Evolutionary conservation across 2,329 filamentous ascomycete species (phyloP).

Genomic region (Teratosphaeria destructans): DNA sequence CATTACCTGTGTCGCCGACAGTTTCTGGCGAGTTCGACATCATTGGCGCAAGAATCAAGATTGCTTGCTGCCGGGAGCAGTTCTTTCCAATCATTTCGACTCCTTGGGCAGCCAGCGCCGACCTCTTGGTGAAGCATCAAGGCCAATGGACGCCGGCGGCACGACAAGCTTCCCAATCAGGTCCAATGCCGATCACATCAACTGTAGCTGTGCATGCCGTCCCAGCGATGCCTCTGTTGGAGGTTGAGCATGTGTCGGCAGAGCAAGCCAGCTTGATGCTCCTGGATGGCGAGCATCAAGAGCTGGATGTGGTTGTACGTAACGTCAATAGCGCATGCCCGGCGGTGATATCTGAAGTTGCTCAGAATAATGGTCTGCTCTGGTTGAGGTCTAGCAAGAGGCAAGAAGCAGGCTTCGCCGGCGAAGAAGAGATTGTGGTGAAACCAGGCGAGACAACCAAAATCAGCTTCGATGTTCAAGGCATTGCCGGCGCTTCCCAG

Average conservation of each 20-base stretch:
- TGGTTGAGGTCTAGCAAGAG: slow-evolving; percentile 36
- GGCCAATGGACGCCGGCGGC: slow-evolving; percentile 4
- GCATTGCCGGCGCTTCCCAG: slow-evolving; percentile 72
- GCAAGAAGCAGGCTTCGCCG: background rate
- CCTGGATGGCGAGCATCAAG: slow-evolving; percentile 73
- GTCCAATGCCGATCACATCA: slow-evolving; percentile 2
- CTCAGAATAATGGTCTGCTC: slow-evolving; percentile 8
- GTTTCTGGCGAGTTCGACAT: slow-evolving; percentile 60
- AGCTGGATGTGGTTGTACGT: slow-evolving; percentile 67
- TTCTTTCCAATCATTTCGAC: slow-evolving; percentile 74
- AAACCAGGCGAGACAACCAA: slow-evolving; percentile 51
- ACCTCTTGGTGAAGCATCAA: slow-evolving; percentile 58
- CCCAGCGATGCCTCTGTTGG: slow-evolving; percentile 63
- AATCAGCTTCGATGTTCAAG: slow-evolving; percentile 76
- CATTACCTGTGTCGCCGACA: slow-evolving; percentile 58
- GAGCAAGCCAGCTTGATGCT: slow-evolving; percentile 68
- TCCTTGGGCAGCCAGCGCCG: slow-evolving; percentile 60
- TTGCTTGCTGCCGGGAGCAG: slow-evolving; percentile 71
- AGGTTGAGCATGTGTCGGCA: slow-evolving; percentile 65
- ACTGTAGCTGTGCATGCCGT: slow-evolving; percentile 52
- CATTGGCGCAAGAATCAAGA: slow-evolving; percentile 66
- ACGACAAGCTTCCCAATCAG: background rate
- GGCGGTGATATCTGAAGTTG: background rate
- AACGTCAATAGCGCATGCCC: slow-evolving; percentile 39
- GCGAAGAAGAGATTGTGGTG: background rate